A percentile compares a stretch with the other conserved stretches of the same genome.
Evolutionary conservation across 352 stramenopile species (phyloP).

Genomic region (Globisporangium lucens): DNA sequence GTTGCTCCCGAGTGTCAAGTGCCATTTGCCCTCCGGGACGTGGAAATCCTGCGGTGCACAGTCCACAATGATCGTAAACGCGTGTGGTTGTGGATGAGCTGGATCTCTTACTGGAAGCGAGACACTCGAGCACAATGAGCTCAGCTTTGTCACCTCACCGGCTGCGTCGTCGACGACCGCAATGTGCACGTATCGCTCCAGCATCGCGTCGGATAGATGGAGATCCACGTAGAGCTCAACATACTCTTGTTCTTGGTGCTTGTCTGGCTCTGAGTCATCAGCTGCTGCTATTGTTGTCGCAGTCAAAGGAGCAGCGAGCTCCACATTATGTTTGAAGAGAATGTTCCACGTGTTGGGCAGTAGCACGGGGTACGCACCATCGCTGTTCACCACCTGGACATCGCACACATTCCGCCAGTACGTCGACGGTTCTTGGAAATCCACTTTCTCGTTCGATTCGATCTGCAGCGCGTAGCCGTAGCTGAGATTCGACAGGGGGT

Average conservation of each 20-base stretch:
- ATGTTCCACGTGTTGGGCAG: constrained; percentile 49
- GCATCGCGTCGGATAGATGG: constrained; percentile 49
- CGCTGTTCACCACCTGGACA: constrained; percentile 46
- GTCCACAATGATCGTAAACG: constrained; percentile 64
- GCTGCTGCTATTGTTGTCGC: neutral
- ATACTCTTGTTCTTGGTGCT: constrained; percentile 1
- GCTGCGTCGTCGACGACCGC: constrained; percentile 45
- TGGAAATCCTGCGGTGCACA: constrained; percentile 29
- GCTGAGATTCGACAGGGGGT: constrained; percentile 36
- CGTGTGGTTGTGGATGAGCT: neutral
- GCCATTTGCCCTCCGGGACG: constrained; percentile 51
- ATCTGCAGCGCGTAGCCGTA: constrained; percentile 62
- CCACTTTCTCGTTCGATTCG: constrained; percentile 36
- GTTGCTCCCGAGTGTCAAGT: constrained; percentile 51
- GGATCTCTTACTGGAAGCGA: constrained; percentile 16
- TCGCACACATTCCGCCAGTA: constrained; percentile 45
- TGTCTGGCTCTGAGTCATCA: neutral
- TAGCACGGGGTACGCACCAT: constrained; percentile 46
- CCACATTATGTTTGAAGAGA: constrained; percentile 58
- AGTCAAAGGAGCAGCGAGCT: constrained; percentile 21
- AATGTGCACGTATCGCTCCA: constrained; percentile 44
- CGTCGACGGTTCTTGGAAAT: constrained; percentile 38
- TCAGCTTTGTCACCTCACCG: constrained; percentile 28
- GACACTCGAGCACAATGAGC: constrained; percentile 30
- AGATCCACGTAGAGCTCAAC: constrained; percentile 51